Evolutionary conservation across 257 asterid genomes (phyloP), one percentile per base, ranked within the genome.

Genomic region (Capsicum chinense): DNA sequence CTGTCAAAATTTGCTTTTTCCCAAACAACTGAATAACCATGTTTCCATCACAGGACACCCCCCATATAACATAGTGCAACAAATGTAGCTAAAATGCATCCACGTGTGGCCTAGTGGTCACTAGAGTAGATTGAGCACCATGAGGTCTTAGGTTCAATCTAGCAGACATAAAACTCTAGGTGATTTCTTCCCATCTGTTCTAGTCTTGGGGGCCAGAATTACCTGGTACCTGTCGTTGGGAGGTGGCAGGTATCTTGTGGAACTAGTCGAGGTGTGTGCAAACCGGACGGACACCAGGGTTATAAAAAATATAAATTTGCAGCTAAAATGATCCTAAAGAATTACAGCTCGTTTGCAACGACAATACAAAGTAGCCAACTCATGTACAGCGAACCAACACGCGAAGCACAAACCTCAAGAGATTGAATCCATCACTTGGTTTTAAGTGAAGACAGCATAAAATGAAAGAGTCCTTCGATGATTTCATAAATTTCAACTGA

Each of bases 361-460:
- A 71, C 79, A 71, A 71, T 17, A 47, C 0, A 5, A 71, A 42
- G 79, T 37, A 71, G 17, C 79, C 57, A 71, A 47, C 57, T 71
- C 57, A 44, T 44, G 14, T 44, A n/a, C 33, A 26, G 17, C 16
- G 57, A 44, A 71, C 37, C 16, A 71, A 44, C 17, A 71, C 9
- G 10, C 6, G 35, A 70, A 70, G 56, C 79, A 70, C 79, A 70
- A 71, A 71, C n/a, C 37, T 44, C 79, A 71, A 44, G 54, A 71
- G 58, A n/a, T 71, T 71, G 5, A 2, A 71, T 5, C 79, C 33
- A 26, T 44, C 79, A 70, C 33, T 70, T 17, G 79, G 56, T 26
- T 44, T 44, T 70, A 70, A 70, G 56, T 11, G 57, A 70, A 70
- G 35, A 70, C 17, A 70, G 37, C 42, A 70, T 70, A 14, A 69